phyloP scores from a whole-genome alignment of 202 grass and related monocot species.

The Sporobolus alterniflorus region DNA sequence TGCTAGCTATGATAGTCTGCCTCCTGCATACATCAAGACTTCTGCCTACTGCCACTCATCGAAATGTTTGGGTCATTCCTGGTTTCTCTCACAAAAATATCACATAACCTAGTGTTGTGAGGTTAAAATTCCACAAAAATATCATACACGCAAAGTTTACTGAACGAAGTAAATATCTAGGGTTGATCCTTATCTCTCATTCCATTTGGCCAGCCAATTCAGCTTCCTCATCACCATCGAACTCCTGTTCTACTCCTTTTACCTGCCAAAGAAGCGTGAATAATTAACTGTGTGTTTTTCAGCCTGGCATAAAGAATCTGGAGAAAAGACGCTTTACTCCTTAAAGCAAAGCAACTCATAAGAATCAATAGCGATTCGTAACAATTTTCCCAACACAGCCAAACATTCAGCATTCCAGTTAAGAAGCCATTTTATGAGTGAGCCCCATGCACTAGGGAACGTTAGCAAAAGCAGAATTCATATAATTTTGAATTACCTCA shows the following conservation, averaged over 20 bases:
- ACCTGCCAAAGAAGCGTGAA: constrained; percentile 52
- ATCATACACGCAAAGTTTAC: not conserved
- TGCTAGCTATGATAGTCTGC: constrained; percentile 15
- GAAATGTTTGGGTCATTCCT: constrained; percentile 7
- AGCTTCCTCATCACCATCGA: constrained; percentile 79
- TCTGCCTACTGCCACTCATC: not conserved
- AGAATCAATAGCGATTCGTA: not conserved
- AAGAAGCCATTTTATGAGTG: not conserved
- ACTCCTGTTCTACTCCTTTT: constrained; percentile 92
- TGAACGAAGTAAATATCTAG: constrained; percentile 1
- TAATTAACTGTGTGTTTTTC: not conserved
- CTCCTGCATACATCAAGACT: constrained; percentile 31
- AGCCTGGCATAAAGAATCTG: not conserved
- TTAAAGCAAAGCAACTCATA: constrained; percentile 2
- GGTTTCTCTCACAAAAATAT: constrained; percentile 12
- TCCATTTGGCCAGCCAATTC: constrained; percentile 67
- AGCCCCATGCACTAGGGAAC: constrained; percentile 1
- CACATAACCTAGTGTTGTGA: constrained; percentile 15
- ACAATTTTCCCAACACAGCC: not conserved
- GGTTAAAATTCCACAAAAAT: not conserved
- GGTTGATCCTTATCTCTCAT: constrained; percentile 26
- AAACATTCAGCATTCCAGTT: constrained; percentile 21
- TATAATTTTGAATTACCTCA: constrained; percentile 60
- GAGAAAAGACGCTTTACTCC: not conserved
- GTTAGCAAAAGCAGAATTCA: not conserved